Evolutionary conservation across 2,329 filamentous ascomycete species (phyloP).

Genomic region (Emergomyces orientalis): DNA sequence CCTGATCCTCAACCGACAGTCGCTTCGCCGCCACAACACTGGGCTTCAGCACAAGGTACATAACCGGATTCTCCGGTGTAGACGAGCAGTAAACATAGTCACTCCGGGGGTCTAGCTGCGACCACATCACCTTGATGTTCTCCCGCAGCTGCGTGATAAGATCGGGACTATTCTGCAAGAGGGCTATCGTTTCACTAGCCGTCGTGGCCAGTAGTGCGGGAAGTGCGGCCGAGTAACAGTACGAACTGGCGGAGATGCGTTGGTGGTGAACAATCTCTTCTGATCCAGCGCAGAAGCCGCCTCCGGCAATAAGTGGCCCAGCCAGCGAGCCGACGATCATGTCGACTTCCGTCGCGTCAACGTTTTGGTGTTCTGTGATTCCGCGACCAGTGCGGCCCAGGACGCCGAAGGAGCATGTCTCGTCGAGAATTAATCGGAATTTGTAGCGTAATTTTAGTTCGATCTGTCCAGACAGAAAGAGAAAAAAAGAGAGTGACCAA

Average conservation of each 20-base stretch:
- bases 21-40: slow-evolving; percentile 66
- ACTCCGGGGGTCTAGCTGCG: slow-evolving; percentile 81
- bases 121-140: slow-evolving; percentile 74
- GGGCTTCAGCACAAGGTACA: slow-evolving; percentile 73
- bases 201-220: slow-evolving; percentile 94
- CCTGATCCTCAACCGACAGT: slow-evolving; percentile 66
- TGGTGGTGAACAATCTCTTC: slow-evolving; percentile 93
- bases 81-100: slow-evolving; percentile 87
- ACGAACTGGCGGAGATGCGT: slow-evolving; percentile 81
- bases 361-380: slow-evolving; percentile 91
- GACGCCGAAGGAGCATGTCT: slow-evolving; percentile 95
- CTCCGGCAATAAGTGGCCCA: slow-evolving; percentile 80
- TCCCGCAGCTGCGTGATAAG: slow-evolving; percentile 70
- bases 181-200: slow-evolving; percentile 76
- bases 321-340: slow-evolving; percentile 94
- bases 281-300: slow-evolving; percentile 89
- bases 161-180: slow-evolving; percentile 81
- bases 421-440: slow-evolving; percentile 93
- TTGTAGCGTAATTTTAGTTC: slow-evolving; percentile 95
- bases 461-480: slow-evolving; percentile 43
- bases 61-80: slow-evolving; percentile 71
- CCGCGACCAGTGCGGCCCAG: slow-evolving; percentile 85
- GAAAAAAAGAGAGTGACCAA: slow-evolving; percentile 10
- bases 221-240: slow-evolving; percentile 91
- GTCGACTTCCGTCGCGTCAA: slow-evolving; percentile 85